phyloP scores from a whole-genome alignment of 2,329 filamentous ascomycete species.

The Aspergillus sp. region DNA sequence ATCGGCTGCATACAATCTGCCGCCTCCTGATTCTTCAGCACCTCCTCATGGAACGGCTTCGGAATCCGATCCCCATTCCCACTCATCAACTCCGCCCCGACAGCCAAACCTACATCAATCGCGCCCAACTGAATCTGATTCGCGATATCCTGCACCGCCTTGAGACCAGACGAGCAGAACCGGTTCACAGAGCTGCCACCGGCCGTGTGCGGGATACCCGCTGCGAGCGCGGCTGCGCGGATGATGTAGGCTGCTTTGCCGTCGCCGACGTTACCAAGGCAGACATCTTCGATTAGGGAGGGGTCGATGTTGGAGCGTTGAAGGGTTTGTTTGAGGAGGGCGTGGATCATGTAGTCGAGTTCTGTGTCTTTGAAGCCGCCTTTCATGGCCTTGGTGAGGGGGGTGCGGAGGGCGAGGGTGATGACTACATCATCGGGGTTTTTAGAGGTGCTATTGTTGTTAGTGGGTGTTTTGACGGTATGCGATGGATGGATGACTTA shows the following conservation, averaged over 20 bases:
- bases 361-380: slow-evolving; percentile 92
- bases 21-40: slow-evolving; percentile 70
- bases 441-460: slow-evolving; percentile 64
- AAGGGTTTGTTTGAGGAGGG: slow-evolving; percentile 69
- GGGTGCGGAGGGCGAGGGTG: slow-evolving; percentile 82
- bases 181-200: slow-evolving; percentile 79
- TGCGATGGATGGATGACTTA: slow-evolving; percentile 44
- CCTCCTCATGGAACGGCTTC: slow-evolving; percentile 68
- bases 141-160: slow-evolving; percentile 91
- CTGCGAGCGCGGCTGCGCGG: slow-evolving; percentile 80
- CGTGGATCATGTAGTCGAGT: slow-evolving; percentile 79
- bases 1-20: slow-evolving; percentile 87
- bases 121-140: slow-evolving; percentile 72
- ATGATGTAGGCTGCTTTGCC: slow-evolving; percentile 82
- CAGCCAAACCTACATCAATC: slow-evolving; percentile 80
- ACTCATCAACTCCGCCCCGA: slow-evolving; percentile 88
- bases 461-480: not conserved
- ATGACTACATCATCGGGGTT: slow-evolving; percentile 96
- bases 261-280: slow-evolving; percentile 85
- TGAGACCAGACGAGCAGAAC: slow-evolving; percentile 95
- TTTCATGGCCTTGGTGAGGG: slow-evolving; percentile 80
- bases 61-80: slow-evolving; percentile 62
- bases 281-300: slow-evolving; percentile 78
- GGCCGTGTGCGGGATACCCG: slow-evolving; percentile 87
- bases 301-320: slow-evolving; percentile 72